Percentiles rank a stretch among this genome's conserved stretches.
Evolutionary conservation across 768 basidiomycete species (phyloP).

Genomic region (Lactarius sanguifluus): DNA sequence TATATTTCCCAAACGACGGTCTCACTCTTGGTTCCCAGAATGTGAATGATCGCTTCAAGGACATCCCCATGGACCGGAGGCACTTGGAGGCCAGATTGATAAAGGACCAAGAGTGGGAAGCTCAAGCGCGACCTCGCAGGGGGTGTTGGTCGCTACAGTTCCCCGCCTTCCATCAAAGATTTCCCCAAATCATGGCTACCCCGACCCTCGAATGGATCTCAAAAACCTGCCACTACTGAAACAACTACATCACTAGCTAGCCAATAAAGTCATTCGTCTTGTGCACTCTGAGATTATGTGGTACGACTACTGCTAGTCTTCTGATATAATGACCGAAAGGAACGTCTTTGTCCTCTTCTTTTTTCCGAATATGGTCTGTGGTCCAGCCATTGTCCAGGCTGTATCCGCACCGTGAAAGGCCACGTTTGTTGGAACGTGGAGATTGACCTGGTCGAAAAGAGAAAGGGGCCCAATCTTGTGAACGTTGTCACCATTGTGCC

Average conservation of each 20-base stretch:
- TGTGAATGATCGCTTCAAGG: conserved; percentile 47
- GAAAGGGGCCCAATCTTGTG: background rate
- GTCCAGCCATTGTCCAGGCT: background rate
- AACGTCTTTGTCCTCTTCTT: conserved; percentile 1
- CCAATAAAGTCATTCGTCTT: conserved; percentile 9
- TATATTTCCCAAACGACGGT: background rate
- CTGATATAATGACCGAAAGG: background rate
- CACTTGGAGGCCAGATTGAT: conserved; percentile 70
- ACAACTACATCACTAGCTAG: conserved; percentile 1
- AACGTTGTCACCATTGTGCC: background rate
- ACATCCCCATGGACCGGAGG: conserved; percentile 79
- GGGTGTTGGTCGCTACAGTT: conserved; percentile 25
- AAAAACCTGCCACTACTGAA: background rate
- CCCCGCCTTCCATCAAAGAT: conserved; percentile 29
- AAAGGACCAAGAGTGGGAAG: conserved; percentile 74
- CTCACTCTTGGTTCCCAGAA: conserved; percentile 36
- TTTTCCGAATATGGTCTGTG: background rate
- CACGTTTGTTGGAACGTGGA: background rate
- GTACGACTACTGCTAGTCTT: background rate
- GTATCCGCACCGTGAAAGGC: background rate
- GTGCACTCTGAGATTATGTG: background rate
- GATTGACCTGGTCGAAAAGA: background rate
- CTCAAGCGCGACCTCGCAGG: conserved; percentile 29
- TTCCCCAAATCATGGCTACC: conserved; percentile 31
- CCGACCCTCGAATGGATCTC: conserved; percentile 30